Evolutionary conservation across 2,329 filamentous ascomycete species (phyloP), one percentile per base, ranked within the genome.

Genomic region (Lasiodiplodia theobromae): DNA sequence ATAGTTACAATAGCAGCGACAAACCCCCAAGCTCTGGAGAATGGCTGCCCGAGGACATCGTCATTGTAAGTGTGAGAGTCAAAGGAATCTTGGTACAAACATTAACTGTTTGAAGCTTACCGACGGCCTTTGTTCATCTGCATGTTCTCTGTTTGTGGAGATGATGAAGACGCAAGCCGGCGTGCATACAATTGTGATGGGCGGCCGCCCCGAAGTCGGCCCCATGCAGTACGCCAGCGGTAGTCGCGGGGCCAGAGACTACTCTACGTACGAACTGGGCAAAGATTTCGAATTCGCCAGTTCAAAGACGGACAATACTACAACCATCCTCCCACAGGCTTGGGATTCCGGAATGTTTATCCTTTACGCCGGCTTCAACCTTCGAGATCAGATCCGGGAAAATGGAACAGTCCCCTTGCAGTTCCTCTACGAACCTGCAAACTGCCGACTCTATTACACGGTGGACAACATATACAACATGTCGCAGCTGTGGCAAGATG

Each of bases 201-300:
- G 89, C 5, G 89, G 89, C 2, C 83, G 85, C 0, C 88, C 88
- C 0, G 74, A 77, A 5, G 72, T 80, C 0, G 77, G 77, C 0
- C 83, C 84, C 0, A 90, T 90, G 81, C 88, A 90, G 78, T 85
- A 82, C 2, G 82, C 88, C 18, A 85, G 87, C 16, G 89, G 89
- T 18, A 84, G 85, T 40, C 87, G 88, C 69, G 89, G 89, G 21
- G 76, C 79, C 0, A 76, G 81, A 69, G 74, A 81, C 2, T 74
- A 73, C 69, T 70, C 70, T 44, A 71, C 71, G 73, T 68, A 79
- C 78, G 57, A 76, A 73, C 60, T 77, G 72, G 28, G 80, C 75
- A n/a, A 77, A 77, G 72, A 75, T 47, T 71, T 78, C 63, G 40
- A 40, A 16, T 60, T 51, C 28, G 67, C 7, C 16, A n/a, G 38